phyloP scores from a whole-genome alignment of 2,329 filamentous ascomycete species.

The Chaetothyriales sp. region DNA sequence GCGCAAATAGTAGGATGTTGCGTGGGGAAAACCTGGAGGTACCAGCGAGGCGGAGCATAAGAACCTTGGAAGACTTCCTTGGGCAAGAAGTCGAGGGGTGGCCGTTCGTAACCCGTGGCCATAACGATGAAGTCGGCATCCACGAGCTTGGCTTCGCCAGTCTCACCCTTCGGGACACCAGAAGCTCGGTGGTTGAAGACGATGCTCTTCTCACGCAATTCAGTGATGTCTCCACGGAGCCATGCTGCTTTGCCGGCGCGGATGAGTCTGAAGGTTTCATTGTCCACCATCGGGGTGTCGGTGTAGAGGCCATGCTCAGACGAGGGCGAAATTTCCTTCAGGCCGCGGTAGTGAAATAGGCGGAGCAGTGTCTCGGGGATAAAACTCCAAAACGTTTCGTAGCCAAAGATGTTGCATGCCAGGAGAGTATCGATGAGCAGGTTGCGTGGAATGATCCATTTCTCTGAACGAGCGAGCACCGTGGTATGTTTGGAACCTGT shows the following conservation, averaged over 20 bases:
- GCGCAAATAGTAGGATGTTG: constrained; percentile 56
- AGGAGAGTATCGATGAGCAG: constrained; percentile 57
- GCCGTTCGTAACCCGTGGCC: constrained; percentile 68
- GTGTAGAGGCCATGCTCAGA: constrained; percentile 57
- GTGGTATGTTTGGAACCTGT: constrained; percentile 52
- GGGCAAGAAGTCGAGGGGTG: constrained; percentile 58
- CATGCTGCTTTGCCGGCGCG: constrained; percentile 58
- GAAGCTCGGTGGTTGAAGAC: constrained; percentile 55
- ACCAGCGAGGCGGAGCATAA: constrained; percentile 73
- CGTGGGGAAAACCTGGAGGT: constrained; percentile 72
- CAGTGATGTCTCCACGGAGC: constrained; percentile 65
- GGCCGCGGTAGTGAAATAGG: constrained; percentile 69
- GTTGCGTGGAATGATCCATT: constrained; percentile 79
- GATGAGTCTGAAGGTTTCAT: constrained; percentile 61
- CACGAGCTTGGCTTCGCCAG: constrained; percentile 50
- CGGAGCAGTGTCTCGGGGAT: constrained; percentile 63
- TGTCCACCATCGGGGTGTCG: constrained; percentile 78
- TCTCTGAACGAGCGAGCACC: constrained; percentile 62
- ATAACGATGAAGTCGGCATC: constrained; percentile 64
- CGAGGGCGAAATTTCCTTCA: constrained; percentile 55
- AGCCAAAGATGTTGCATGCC: constrained; percentile 62
- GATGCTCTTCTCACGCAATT: constrained; percentile 49
- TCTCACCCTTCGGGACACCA: constrained; percentile 61
- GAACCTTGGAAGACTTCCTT: constrained; percentile 56
- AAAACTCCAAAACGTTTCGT: constrained; percentile 59